Base-by-base conservation (phyloP, 2,329 filamentous ascomycete genomes). In the Fonsecaea nubica region DNA sequence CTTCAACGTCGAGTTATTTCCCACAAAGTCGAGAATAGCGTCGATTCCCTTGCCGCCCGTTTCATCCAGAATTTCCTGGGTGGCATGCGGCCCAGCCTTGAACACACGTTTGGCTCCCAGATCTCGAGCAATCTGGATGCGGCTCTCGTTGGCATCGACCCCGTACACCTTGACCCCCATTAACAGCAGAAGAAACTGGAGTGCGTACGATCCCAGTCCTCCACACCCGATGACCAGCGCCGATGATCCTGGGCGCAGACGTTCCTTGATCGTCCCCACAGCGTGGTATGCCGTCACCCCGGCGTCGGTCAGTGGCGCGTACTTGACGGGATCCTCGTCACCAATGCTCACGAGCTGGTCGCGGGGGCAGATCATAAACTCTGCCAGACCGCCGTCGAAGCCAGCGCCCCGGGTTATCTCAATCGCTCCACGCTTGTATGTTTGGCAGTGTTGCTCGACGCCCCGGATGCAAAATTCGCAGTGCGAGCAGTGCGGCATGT, bases 391-490 rank as follows among this genome's bases (percentile, higher is more conserved):
- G 30, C 68, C 68, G 50, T 70, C 68, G 35, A 36, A 67, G 12
- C 68, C 68, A 5, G 65, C 60, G 52, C 68, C 68, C 4, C 68
- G 54, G n/a, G 32, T 67, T 38, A 64, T 64, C 32, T 63, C 61
- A 25, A 68, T 65, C 13, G 65, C 65, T 13, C 66, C 62, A 4
- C 65, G 57, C 30, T 60, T 68, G 42, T 62, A 65, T 6, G 62
- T 64, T 36, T 62, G 42, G 38, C 65, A 70, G 42, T 70, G 65
- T 25, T 70, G 61, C 48, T 62, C 53, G 4, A 64, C 52, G 35
- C 68, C 68, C 30, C 57, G 50, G n/a, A 63, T 60, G 38, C 68
- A 70, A 36, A 50, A 70, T 33, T 68, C 68, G 42, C 68, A 70
- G 55, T 65, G 58, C 12, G 57, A 56, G 48, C 68, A 70, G 30